A percentile compares a stretch with the other conserved stretches of the same genome.
phyloP scores from a whole-genome alignment of 352 stramenopile species.

The Pythium dissotocum region DNA sequence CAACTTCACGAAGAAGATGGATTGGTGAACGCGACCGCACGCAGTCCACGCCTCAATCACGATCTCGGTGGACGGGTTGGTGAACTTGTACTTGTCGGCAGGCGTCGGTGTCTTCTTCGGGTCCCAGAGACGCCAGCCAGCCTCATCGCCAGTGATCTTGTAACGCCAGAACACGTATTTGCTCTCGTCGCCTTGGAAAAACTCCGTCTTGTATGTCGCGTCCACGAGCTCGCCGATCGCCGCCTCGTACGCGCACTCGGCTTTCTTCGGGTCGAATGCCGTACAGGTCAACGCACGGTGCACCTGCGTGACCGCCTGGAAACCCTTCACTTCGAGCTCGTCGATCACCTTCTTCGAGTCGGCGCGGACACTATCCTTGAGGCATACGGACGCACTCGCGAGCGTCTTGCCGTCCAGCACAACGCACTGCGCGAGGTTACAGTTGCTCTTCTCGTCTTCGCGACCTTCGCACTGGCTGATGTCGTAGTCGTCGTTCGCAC shows the following conservation, averaged over 20 bases:
- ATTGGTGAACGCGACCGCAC: slow-evolving; percentile 34
- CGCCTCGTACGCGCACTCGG: slow-evolving; percentile 37
- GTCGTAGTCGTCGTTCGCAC: slow-evolving; percentile 40
- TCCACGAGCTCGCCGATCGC: slow-evolving; percentile 46
- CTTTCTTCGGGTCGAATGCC: slow-evolving; percentile 6
- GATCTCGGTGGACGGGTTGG: slow-evolving; percentile 44
- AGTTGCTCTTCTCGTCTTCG: slow-evolving; percentile 30
- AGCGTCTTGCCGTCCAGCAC: slow-evolving; percentile 52
- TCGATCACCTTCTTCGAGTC: slow-evolving; percentile 43
- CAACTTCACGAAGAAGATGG: slow-evolving; percentile 38
- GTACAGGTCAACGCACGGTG: slow-evolving; percentile 59
- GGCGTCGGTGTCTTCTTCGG: slow-evolving; percentile 16
- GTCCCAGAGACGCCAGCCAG: slow-evolving; percentile 52
- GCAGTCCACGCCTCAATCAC: slow-evolving; percentile 45
- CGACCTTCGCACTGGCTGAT: slow-evolving; percentile 39
- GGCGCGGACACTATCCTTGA: slow-evolving; percentile 30
- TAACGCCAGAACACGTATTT: slow-evolving; percentile 71
- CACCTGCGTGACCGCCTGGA: slow-evolving; percentile 59
- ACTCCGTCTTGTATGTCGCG: slow-evolving; percentile 28
- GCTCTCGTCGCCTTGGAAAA: background rate
- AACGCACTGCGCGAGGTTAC: slow-evolving; percentile 55
- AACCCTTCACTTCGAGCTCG: slow-evolving; percentile 37
- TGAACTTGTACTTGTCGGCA: slow-evolving; percentile 37
- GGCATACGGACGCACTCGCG: slow-evolving; percentile 31
- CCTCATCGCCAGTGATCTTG: slow-evolving; percentile 36